A percentile compares a stretch with the other conserved stretches of the same genome.
phyloP scores from a whole-genome alignment of 441 rosid genomes.

The Jatropha multifida region DNA sequence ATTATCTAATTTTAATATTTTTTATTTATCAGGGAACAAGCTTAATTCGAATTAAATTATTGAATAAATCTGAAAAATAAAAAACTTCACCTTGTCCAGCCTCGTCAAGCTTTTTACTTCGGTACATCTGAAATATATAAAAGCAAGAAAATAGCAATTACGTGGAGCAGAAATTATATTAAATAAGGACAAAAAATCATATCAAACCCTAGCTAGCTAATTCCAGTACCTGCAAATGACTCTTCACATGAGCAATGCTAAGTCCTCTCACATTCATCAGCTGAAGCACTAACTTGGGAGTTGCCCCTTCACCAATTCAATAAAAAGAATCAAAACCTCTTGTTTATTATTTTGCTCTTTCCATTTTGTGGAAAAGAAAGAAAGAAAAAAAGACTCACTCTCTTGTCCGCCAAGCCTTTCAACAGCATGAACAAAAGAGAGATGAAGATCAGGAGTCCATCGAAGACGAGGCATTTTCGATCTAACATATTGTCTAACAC shows the following conservation, averaged over 20 bases:
- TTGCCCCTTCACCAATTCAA: constrained; percentile 52
- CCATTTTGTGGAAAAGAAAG: not conserved
- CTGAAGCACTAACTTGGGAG: constrained; percentile 88
- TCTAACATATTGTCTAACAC: constrained; percentile 69
- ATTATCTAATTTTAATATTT: not conserved
- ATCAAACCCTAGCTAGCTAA: not conserved
- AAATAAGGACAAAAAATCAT: not conserved
- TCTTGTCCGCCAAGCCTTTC: constrained; percentile 80
- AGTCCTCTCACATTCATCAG: constrained; percentile 81
- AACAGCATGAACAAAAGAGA: constrained; percentile 76
- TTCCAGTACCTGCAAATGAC: constrained; percentile 83
- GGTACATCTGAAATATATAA: constrained; percentile 57
- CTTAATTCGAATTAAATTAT: not conserved
- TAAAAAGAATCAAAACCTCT: not conserved
- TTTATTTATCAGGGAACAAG: not conserved
- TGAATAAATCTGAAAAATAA: not conserved
- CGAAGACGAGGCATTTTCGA: constrained; percentile 79
- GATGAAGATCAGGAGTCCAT: constrained; percentile 96
- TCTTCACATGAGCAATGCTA: constrained; percentile 91
- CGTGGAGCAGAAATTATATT: not conserved
- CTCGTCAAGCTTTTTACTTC: constrained; percentile 78
- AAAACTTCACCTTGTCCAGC: constrained; percentile 50
- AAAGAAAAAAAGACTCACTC: constrained; percentile 39
- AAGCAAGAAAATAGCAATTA: not conserved
- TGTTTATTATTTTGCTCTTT: not conserved